Conservation (phyloP, 1,139 yeast genomes). For the Yamadazyma diospyri region DNA sequence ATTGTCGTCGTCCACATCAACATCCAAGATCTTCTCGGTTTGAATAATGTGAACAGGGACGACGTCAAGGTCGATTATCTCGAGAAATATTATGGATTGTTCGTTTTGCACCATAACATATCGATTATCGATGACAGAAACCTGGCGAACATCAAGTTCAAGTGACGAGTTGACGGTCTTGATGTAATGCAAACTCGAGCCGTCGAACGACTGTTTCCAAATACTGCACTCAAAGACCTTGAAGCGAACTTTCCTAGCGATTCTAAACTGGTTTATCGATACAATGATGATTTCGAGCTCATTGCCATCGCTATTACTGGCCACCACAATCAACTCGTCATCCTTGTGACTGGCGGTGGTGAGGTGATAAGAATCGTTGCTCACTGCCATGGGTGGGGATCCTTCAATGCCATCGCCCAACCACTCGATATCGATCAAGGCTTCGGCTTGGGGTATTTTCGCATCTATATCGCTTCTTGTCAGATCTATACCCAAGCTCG, state of each 20-base stretch:
- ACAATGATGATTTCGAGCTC: conserved; percentile 17
- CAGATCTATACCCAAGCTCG: conserved; percentile 22
- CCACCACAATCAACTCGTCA: conserved; percentile 17
- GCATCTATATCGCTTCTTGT: conserved; percentile 9
- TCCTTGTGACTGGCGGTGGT: conserved; percentile 6
- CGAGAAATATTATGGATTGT: conserved; percentile 11
- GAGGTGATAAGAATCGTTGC: conserved; percentile 10
- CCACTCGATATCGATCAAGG: conserved; percentile 20
- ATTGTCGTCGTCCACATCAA: not conserved
- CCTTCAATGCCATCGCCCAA: conserved; percentile 17
- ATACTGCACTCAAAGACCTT: conserved; percentile 2
- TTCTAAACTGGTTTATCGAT: conserved; percentile 18
- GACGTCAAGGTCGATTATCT: conserved; percentile 8
- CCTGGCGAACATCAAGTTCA: not conserved
- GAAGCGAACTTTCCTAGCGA: conserved; percentile 9
- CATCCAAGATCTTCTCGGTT: conserved; percentile 8
- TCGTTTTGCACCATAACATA: conserved; percentile 12
- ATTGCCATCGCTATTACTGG: conserved; percentile 9
- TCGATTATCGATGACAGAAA: not conserved
- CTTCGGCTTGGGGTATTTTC: conserved; percentile 16
- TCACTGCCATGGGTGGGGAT: conserved; percentile 9
- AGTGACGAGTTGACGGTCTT: not conserved
- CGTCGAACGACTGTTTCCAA: conserved; percentile 14
- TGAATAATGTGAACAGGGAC: conserved; percentile 12
- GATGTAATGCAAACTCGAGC: conserved; percentile 6